Evolutionary conservation across 2,329 filamentous ascomycete species (phyloP).

Genomic region (Aspergillus sp.): DNA sequence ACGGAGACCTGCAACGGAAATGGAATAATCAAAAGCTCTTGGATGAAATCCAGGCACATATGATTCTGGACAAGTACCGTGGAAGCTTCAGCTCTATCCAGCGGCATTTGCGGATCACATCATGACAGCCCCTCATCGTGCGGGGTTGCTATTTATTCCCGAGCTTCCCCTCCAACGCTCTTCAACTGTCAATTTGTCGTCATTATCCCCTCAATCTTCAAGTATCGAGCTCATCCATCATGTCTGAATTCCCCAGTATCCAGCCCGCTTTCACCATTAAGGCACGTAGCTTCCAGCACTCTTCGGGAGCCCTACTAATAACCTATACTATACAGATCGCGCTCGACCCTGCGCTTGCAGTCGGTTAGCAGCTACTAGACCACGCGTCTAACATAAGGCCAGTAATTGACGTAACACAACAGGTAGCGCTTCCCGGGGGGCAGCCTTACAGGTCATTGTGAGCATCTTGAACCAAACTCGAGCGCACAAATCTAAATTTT

Average conservation of each 20-base stretch:
- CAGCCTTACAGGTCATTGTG: slow-evolving; percentile 39
- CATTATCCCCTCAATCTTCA: no score
- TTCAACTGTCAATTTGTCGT: not conserved
- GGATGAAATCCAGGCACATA: not conserved
- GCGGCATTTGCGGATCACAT: not conserved
- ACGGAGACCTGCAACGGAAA: not conserved
- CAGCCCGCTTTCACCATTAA: slow-evolving; percentile 43
- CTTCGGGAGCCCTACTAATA: not conserved
- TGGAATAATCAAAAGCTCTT: not conserved
- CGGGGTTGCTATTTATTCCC: not conserved
- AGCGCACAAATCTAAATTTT: no score
- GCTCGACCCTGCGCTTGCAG: slow-evolving; percentile 28
- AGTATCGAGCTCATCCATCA: slow-evolving; percentile 13
- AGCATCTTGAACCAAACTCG: slow-evolving; percentile 3
- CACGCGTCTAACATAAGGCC: not conserved
- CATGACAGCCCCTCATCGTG: not conserved
- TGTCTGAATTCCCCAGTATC: slow-evolving; percentile 40
- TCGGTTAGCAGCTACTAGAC: slow-evolving; percentile 28
- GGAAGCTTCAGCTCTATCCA: not conserved
- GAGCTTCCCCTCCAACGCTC: not conserved
- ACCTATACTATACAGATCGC: slow-evolving; percentile 24
- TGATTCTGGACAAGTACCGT: not conserved
- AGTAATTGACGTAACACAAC: not conserved
- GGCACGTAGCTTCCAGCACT: slow-evolving; percentile 18
- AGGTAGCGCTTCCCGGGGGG: slow-evolving; percentile 40